Evolutionary conservation across 495 filamentous ascomycete genomes (phyloP), one percentile per base, ranked within the genome.

Genomic region (Penicillium soppii): DNA sequence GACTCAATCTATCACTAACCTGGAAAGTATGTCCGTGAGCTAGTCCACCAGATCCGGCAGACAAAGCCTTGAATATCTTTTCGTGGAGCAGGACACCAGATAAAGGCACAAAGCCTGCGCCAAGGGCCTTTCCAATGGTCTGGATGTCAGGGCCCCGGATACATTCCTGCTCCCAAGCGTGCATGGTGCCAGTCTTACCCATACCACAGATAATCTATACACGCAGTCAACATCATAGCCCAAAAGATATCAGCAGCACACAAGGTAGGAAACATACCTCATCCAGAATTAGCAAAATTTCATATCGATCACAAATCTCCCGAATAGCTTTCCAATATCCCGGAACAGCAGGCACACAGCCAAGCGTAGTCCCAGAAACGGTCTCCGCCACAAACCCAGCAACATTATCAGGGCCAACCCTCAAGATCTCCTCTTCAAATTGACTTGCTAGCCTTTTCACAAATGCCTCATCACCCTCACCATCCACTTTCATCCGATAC

Each of bases 341-440:
- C 12, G 58, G 50, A 3, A 70, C 60, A 5, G 73, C 51, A 1
- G 73, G 59, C 3, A 77, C 64, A 42, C 70, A 76, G 16, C 75
- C 75, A 0, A 72, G 40, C 8, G 71, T 65, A 13, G 75, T 71
- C 7, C 85, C 84, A 32, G 77, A 75, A 9, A 83, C 68, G 3
- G 85, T 80, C 59, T 89, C 86, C 1, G 78, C 77, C 17, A 89
- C 63, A 56, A 88, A 87, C 1, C 80, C 87, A 48, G 76, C 80
- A 9, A 89, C 84, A 1, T 70, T 83, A 13, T 82, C 70, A 2
- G 82, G 78, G 8, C 85, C 84, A 1, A 87, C 60, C 12, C 75
- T 62, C 44, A 80, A 66, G 52, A 90, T 86, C 57, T 86, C 82
- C 12, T 76, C 75, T 19, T 88, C 85, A 10, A 89, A 63, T 51